Evolutionary conservation across 805 yeast genomes (phyloP), one percentile per base, ranked within the genome.

Genomic region (Scheffersomyces amazonensis): DNA sequence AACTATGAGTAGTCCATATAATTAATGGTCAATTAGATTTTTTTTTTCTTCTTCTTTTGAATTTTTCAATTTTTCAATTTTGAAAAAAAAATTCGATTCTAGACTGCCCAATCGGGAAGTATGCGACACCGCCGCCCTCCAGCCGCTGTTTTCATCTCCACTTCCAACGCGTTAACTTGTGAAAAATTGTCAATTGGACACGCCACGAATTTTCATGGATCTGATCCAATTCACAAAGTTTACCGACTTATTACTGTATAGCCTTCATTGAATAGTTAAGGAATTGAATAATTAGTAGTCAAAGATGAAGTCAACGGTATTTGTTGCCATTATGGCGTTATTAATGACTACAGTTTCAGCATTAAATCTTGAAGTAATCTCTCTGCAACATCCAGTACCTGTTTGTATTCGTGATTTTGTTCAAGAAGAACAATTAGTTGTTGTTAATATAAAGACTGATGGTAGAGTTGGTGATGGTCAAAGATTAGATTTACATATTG

Each of bases 321-420:
- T 38, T 21, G 39, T 35, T 17, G n/a, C 20, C 13, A 31, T 37
- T 27, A 25, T 32, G 33, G 18, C 32, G 22, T 39, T 57, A 15
- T 46, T 59, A 17, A 23, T 55, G 36, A 37, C 57, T 29, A 31
- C 56, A n/a, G 64, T 53, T 16, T 43, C 48, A 17, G 75, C 73
- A 11, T 62, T 80, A 45, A 78, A 71, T 52, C 65, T 78, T 49
- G 83, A 78, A 34, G 60, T 80, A 15, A 73, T 72, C 37, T 80
- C 83, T 15, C 57, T 52, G 6, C 52, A 63, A 3, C 60, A 62
- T 52, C 64, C 76, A 45, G 58, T 66, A 22, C 90, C 91, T 25
- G 78, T 83, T 41, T 93, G 99, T 71, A 76, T 93, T 48, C 86
- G 99, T 60, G 97, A 93, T 61, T 91, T 91, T 57, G 95, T 87